Conservation (phyloP, 1,284 basidiomycete genomes). For the Bondarzewia mesenterica region DNA sequence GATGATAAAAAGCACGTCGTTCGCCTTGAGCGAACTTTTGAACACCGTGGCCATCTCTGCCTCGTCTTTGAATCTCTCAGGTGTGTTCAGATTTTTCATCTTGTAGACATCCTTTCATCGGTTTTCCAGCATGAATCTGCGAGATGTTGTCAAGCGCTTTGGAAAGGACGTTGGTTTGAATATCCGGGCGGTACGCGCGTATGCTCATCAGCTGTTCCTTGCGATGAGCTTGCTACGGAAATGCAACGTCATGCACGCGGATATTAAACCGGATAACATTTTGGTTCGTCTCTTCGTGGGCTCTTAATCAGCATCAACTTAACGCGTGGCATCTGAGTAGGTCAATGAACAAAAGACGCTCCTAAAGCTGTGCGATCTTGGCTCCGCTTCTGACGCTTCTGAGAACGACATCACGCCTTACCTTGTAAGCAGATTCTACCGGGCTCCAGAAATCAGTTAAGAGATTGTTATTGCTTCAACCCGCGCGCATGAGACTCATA, state of each 20-base stretch:
- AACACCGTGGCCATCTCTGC: slow-evolving; percentile 94
- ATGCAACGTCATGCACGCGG: slow-evolving; percentile 92
- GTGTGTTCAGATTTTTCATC: slow-evolving; percentile 32
- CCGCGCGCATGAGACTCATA: neutral
- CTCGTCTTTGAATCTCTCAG: slow-evolving; percentile 94
- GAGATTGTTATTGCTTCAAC: slow-evolving; percentile 23
- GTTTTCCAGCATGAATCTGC: slow-evolving; percentile 82
- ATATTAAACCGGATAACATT: slow-evolving; percentile 97
- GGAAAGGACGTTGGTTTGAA: slow-evolving; percentile 98
- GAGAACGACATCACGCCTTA: slow-evolving; percentile 99
- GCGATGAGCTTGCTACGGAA: slow-evolving; percentile 82
- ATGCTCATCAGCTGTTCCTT: slow-evolving; percentile 93
- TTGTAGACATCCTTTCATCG: slow-evolving; percentile 1
- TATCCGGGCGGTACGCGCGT: slow-evolving; percentile 93
- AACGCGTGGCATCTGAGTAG: slow-evolving; percentile 29
- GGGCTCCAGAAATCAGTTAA: slow-evolving; percentile 97
- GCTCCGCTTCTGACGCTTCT: slow-evolving; percentile 88
- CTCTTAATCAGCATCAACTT: slow-evolving; percentile 6
- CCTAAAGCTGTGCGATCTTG: slow-evolving; percentile 93
- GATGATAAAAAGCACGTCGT: slow-evolving; percentile 97
- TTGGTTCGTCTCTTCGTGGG: slow-evolving; percentile 46
- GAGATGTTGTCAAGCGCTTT: slow-evolving; percentile 97
- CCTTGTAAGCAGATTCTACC: slow-evolving; percentile 95
- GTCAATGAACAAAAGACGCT: slow-evolving; percentile 93
- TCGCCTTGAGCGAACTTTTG: slow-evolving; percentile 87